Base-by-base conservation (phyloP, 192 early-diverging fungal genomes). In the Coemansia guatemalensis region DNA sequence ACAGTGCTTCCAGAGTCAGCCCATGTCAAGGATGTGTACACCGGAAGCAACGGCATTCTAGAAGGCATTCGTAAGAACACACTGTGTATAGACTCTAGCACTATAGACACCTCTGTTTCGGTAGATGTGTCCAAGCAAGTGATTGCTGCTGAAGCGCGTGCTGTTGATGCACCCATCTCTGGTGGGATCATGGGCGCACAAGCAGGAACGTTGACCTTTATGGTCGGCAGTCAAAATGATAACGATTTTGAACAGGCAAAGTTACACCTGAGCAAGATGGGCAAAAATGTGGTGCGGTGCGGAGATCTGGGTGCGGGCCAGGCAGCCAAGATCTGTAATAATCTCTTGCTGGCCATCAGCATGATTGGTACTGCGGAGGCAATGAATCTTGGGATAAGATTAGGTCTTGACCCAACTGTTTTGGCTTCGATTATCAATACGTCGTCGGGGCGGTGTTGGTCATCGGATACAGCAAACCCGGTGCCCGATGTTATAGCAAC, bases 261-360 rank as follows among this genome's bases (percentile, higher is more conserved):
- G 53, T 81, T 83, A 6, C 65, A 81, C 50, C 61, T 93, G 48
- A 61, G 68, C 41, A 66, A 74, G 47, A 98, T 97, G 96, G 95
- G 93, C 35, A 90, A 92, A 70, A 94, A 93, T 57, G 89, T 97
- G 57, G 85, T 93, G 18, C 82, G 90, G 68, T 96, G 94, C 73
- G 95, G 96, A 12, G 63, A 64, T 0, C 80, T 87, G 71, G 95
- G 95, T 2, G 88, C 86, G 12, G 95, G 95, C 3, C 93, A 94
- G 65, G 89, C 91, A 0, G 95, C 93, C 54, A 99, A 99, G 73
- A 95, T 99, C 51, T 94, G 92, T 83, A 99, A 99, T 84, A 99
- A 99, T 73, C 92, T 97, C 88, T 71, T 99, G 29, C 82, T 98
- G 24, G 96, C 92, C 9, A 92, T 95, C 64, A 88, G 89, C 21